phyloP scores from a whole-genome alignment of 2,329 filamentous ascomycete genomes.

The Lecanoromycetidae sp. region DNA sequence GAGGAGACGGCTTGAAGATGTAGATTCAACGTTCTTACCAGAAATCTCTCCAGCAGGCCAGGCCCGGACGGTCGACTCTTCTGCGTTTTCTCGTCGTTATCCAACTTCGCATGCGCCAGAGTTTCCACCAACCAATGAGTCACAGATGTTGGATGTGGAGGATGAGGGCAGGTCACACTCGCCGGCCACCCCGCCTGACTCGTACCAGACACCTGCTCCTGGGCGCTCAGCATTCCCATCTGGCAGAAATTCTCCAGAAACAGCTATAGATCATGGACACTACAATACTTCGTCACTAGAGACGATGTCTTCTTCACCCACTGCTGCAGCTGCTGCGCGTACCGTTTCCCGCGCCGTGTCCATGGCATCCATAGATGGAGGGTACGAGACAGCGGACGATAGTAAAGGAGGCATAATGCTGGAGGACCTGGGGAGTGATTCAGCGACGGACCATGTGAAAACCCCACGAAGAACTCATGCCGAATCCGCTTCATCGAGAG shows the following conservation, averaged over 20 bases:
- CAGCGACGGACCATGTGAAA: slow-evolving; percentile 2
- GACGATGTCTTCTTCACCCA: slow-evolving; percentile 34
- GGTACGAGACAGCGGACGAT: slow-evolving; percentile 23
- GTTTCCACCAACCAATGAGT: not conserved
- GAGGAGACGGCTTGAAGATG: slow-evolving; percentile 46
- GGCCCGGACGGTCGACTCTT: slow-evolving; percentile 32
- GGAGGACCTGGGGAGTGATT: not conserved
- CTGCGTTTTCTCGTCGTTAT: slow-evolving; percentile 26
- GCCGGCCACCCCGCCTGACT: slow-evolving; percentile 20
- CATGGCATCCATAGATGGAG: slow-evolving; percentile 21
- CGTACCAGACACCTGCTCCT: slow-evolving; percentile 23
- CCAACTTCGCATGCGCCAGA: slow-evolving; percentile 16
- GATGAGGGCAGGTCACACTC: slow-evolving; percentile 12
- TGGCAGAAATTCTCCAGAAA: slow-evolving; percentile 14
- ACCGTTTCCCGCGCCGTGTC: slow-evolving; percentile 31
- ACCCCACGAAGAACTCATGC: slow-evolving; percentile 12
- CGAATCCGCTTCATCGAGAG: slow-evolving; percentile 2
- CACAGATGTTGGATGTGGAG: not conserved
- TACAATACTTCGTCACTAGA: slow-evolving; percentile 31
- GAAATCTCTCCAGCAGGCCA: slow-evolving; percentile 32
- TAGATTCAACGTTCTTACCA: slow-evolving; percentile 52
- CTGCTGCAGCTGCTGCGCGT: slow-evolving; percentile 32
- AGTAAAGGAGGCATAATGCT: slow-evolving; percentile 14
- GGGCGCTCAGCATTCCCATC: slow-evolving; percentile 17
- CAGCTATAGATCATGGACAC: slow-evolving; percentile 19